Evolutionary conservation across 441 rosid species (phyloP), one percentile per base, ranked within the genome.

Genomic region (Sinapis alba): DNA sequence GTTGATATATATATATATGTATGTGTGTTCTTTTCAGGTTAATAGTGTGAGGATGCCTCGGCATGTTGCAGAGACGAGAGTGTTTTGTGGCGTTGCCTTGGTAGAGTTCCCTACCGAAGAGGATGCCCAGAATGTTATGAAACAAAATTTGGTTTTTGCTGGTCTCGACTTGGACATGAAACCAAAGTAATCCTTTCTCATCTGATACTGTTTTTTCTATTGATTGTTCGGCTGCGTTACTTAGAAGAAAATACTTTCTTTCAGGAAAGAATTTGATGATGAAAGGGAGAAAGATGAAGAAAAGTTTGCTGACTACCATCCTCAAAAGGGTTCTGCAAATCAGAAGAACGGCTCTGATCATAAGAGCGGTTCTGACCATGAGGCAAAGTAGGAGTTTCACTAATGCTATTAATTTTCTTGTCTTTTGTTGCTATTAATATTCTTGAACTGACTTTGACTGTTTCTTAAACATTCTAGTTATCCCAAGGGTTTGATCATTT

Each of bases 11-110:
- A 21, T 50, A 94, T 97, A n/a, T n/a, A n/a, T n/a, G n/a, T n/a
- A n/a, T n/a, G n/a, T n/a, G n/a, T n/a, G n/a, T n/a, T n/a, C n/a
- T n/a, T n/a, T n/a, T n/a, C n/a, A n/a, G n/a, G 93, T 94, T 34
- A 86, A 83, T 69, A 92, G 98, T 73, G 92, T 92, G 82, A 92
- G 97, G 81, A 75, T 90, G 84, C 97, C 98, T 75, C 89, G 86
- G 28, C 97, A 86, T 83, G 85, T 87, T 16, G 90, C 83, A 45
- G 92, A 94, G 81, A 81, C 83, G 30, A 88, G 85, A 74, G 60
- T 80, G 9, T 86, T 90, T 72, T 84, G 83, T 81, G 97, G 96
- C 38, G 84, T 90, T 73, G 97, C 96, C 68, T 77, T 92, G 87
- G 78, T n/a, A n/a, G n/a, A n/a, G n/a, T 89, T 94, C 79, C 83